Evolutionary conservation across 2,329 filamentous ascomycete genomes (phyloP).

Genomic region (Colletotrichum tropicale): DNA sequence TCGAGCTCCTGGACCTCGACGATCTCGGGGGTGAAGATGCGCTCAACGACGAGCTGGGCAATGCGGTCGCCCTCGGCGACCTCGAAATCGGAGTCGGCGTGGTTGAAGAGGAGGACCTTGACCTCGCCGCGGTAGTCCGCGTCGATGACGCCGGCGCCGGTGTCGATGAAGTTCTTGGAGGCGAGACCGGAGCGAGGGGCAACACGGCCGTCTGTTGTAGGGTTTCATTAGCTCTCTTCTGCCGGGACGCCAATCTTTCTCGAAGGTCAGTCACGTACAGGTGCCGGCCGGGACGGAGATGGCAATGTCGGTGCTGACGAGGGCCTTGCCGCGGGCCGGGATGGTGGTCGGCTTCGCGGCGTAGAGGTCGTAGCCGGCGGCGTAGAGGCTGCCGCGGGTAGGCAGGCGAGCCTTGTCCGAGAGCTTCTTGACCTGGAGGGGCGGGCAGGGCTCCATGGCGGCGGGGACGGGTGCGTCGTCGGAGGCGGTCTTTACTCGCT

Average conservation of each 20-base stretch:
- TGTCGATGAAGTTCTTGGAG: constrained; percentile 94
- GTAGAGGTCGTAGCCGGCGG: constrained; percentile 95
- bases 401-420: constrained; percentile 79
- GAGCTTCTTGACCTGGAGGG: constrained; percentile 87
- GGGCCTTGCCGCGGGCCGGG: constrained; percentile 79
- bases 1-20: constrained; percentile 87
- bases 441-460: constrained; percentile 51
- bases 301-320: constrained; percentile 90
- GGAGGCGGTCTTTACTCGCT: constrained; percentile 71
- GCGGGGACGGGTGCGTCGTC: constrained; percentile 36
- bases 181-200: constrained; percentile 92
- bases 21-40: constrained; percentile 92
- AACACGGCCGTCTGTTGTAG: constrained; percentile 76
- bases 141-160: constrained; percentile 95
- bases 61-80: constrained; percentile 88
- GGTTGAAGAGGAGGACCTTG: constrained; percentile 95
- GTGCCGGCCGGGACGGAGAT: constrained; percentile 91
- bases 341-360: constrained; percentile 76
- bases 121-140: constrained; percentile 95
- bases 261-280: constrained; percentile 60
- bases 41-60: constrained; percentile 92
- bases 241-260: accelerated
- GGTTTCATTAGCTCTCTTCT: background rate
- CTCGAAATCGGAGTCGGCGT: constrained; percentile 79
- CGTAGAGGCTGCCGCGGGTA: constrained; percentile 85